Conservation (phyloP, 2,329 filamentous ascomycete species). For the Aureobasidium sp. region DNA sequence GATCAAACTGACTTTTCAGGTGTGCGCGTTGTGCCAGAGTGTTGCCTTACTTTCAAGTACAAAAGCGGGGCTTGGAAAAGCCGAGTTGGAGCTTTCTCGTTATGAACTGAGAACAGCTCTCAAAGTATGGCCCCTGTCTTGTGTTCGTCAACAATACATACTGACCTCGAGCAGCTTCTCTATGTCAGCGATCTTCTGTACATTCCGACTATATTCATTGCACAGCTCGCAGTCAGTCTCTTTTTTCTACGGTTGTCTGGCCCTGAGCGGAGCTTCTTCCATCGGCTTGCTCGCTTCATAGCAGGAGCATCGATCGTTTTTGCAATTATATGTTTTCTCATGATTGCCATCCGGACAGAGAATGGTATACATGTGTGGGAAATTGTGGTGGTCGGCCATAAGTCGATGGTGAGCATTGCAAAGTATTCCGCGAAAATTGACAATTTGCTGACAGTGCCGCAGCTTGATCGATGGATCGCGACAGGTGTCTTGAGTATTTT, state of each 20-base stretch:
- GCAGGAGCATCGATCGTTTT: background rate
- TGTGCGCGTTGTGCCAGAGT: constrained; percentile 3
- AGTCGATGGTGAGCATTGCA: background rate
- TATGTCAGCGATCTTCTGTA: constrained; percentile 4
- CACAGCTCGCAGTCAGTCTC: constrained; percentile 3
- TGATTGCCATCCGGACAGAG: background rate
- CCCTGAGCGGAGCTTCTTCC: constrained; percentile 3
- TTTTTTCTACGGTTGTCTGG: constrained; percentile 2
- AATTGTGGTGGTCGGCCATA: background rate
- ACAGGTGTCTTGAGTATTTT: background rate
- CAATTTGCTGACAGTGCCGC: background rate
- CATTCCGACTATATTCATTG: background rate
- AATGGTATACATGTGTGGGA: background rate
- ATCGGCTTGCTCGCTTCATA: background rate
- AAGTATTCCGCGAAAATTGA: background rate
- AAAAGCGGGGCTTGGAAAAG: background rate
- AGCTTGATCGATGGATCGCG: constrained; percentile 10
- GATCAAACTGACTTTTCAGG: background rate
- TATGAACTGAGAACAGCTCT: background rate
- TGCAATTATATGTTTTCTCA: background rate
- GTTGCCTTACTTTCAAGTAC: background rate
- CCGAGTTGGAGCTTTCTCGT: background rate
- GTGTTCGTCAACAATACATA: background rate
- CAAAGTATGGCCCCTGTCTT: background rate
- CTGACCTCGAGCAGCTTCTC: background rate